Evolutionary conservation across 768 basidiomycete genomes (phyloP), one percentile per base, ranked within the genome.

Genomic region (Lyophyllum semitale): DNA sequence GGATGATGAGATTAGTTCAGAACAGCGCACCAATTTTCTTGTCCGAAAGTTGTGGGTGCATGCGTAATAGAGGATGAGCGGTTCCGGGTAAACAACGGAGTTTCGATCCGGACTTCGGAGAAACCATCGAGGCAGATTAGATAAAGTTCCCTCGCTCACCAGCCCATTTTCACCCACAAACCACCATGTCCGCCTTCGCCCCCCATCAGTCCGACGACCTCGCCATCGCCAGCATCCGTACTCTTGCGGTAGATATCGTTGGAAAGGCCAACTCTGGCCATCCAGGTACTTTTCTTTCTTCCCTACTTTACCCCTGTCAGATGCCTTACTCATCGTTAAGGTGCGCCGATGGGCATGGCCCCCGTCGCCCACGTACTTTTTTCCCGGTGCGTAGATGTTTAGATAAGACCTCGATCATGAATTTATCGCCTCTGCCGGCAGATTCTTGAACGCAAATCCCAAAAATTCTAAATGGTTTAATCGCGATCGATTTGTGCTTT

Each of bases 401-500:
- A 37, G 11, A 27, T 48, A 22, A 9, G 35, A 6, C 41, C 18
- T 33, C 11, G 20, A 54, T 54, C 48, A 26, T 22, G 51, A 20
- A 4, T 37, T 53, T 29, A 55, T 55, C 23, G 12, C 23, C 6
- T 43, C 4, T 30, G 20, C 15, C 27, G 13, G 5, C 27, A 92
- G 91, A 18, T 92, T 94, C 81, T 71, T 97, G 76, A 90, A 89
- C 60, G 87, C 88, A 65, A 95, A 94, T 76, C 91, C 94, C 47
- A 87, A 86, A 71, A 89, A 81, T 77, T 85, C 94, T 38, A 88
- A 92, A 72, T 96, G 93, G 95, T 89, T 89, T 77, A 96, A 95
- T 76, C 89, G 95, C 58, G 95, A 97, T 79, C 88, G 95, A 73
- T 98, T 96, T 65, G 95, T 98, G 57, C 86, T 97, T 61, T 97